Evolutionary conservation across 1,284 basidiomycete species (phyloP).

Genomic region (Quambalaria eucalypti): DNA sequence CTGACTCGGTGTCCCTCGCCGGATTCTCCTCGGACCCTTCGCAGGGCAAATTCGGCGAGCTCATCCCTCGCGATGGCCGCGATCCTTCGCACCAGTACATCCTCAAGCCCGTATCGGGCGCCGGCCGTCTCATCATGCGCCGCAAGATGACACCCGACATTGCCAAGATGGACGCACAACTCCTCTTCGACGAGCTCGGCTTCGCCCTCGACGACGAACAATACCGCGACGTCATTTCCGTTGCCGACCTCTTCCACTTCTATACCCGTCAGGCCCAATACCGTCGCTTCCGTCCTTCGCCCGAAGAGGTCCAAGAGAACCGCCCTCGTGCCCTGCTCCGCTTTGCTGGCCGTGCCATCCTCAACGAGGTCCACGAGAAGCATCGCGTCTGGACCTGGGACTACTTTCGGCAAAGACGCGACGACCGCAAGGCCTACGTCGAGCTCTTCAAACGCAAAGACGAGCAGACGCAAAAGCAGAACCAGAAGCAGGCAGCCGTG

Average conservation of each 20-base stretch:
- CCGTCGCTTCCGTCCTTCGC: conserved; percentile 57
- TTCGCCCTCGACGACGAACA: conserved; percentile 88
- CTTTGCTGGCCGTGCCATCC: conserved; percentile 75
- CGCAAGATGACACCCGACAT: conserved; percentile 59
- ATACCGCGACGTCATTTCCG: conserved; percentile 85
- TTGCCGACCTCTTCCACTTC: conserved; percentile 95
- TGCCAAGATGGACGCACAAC: conserved; percentile 73
- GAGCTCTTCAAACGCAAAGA: conserved; percentile 72
- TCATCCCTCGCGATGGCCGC: conserved; percentile 50
- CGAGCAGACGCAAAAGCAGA: conserved; percentile 24
- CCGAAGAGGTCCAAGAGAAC: conserved; percentile 60
- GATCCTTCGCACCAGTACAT: conserved; percentile 72
- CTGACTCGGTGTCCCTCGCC: conserved; percentile 73
- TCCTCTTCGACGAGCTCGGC: conserved; percentile 89
- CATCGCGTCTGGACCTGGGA: conserved; percentile 83
- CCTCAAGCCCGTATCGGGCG: conserved; percentile 87
- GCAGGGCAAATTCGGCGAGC: conserved; percentile 66
- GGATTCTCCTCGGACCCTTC: conserved; percentile 55
- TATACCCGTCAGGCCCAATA: conserved; percentile 77
- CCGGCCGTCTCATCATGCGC: conserved; percentile 81
- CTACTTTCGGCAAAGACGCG: conserved; percentile 77
- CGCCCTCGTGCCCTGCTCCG: conserved; percentile 64
- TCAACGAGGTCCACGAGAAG: conserved; percentile 76
- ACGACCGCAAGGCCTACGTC: conserved; percentile 75
- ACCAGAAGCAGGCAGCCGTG: conserved; percentile 29